These are phyloP conservation scores for Exserohilum turcica DNA, from an alignment of 2,329 filamentous ascomycete genomes.

Conservation along the genomic window DNA sequence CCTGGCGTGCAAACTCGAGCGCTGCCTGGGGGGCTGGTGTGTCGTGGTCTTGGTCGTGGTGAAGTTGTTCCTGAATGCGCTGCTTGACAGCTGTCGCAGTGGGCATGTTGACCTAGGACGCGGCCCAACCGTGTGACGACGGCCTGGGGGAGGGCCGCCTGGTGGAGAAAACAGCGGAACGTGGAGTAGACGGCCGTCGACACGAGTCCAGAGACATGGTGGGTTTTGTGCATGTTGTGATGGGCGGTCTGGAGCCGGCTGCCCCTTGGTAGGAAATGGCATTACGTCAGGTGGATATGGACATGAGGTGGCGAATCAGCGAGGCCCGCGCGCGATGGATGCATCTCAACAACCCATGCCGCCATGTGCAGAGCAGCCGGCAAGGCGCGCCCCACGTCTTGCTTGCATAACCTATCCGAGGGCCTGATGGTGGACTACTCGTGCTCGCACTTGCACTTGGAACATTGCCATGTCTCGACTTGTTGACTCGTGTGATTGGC, in stretches of 20 bases:
- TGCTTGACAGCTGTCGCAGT: conserved; percentile 27
- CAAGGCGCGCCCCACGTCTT: conserved; percentile 3
- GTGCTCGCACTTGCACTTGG: too few species aligned
- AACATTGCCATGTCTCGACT: neutral
- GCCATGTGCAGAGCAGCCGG: conserved; percentile 5
- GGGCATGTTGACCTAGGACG: conserved; percentile 28
- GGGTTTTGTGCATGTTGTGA: conserved; percentile 4
- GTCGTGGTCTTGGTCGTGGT: conserved; percentile 26
- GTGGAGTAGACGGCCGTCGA: conserved; percentile 14
- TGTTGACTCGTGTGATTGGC: neutral
- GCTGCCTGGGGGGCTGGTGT: conserved; percentile 49
- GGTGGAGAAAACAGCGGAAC: conserved; percentile 26
- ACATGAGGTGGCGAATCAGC: conserved; percentile 6
- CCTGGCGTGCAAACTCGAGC: conserved; percentile 65
- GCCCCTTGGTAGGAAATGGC: conserved; percentile 12
- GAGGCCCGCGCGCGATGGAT: conserved; percentile 7
- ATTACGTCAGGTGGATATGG: conserved; percentile 14
- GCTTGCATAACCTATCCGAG: too few species aligned
- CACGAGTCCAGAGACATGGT: conserved; percentile 1
- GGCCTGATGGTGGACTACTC: too few species aligned
- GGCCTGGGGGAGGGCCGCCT: conserved; percentile 29
- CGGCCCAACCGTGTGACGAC: conserved; percentile 19
- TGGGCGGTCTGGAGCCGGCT: conserved; percentile 12
- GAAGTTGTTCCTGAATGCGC: conserved; percentile 15
- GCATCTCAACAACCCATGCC: conserved; percentile 18